Evolutionary conservation across 2,329 filamentous ascomycete species (phyloP).

Genomic region (Zymoseptoria brevis): DNA sequence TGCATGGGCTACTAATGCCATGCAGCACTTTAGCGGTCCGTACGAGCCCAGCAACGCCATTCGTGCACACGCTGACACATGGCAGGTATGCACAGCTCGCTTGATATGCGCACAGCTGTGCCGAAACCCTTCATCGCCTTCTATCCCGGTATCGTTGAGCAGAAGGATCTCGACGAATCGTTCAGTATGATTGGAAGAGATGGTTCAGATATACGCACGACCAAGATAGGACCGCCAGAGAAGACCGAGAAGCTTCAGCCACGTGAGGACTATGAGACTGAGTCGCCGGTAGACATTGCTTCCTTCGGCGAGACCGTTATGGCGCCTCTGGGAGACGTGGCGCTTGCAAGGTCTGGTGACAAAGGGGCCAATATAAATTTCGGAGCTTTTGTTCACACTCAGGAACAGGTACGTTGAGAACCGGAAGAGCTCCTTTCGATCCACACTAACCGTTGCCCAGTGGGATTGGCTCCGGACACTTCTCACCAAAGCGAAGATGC

Average conservation of each 20-base stretch:
- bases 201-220: constrained; percentile 6
- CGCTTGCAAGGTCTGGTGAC: constrained; percentile 25
- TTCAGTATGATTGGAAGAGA: constrained; percentile 17
- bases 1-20: constrained; percentile 17
- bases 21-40: constrained; percentile 17
- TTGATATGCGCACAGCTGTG: constrained; percentile 19
- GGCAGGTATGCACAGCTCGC: constrained; percentile 21
- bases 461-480: constrained; percentile 26
- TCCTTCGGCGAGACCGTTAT: constrained; percentile 31
- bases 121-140: constrained; percentile 21
- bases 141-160: constrained; percentile 19
- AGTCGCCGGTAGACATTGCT: constrained; percentile 20
- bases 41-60: background rate
- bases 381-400: constrained; percentile 33
- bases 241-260: constrained; percentile 14
- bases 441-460: background rate
- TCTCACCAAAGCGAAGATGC: constrained; percentile 20
- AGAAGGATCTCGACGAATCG: constrained; percentile 17
- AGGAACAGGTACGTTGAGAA: constrained; percentile 10
- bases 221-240: constrained; percentile 19
- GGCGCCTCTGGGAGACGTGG: constrained; percentile 30
- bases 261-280: constrained; percentile 27
- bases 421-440: background rate
- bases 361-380: constrained; percentile 27
- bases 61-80: constrained; percentile 6